phyloP scores from a whole-genome alignment of 208 protist species.

The Angomonas ambiguus region DNA sequence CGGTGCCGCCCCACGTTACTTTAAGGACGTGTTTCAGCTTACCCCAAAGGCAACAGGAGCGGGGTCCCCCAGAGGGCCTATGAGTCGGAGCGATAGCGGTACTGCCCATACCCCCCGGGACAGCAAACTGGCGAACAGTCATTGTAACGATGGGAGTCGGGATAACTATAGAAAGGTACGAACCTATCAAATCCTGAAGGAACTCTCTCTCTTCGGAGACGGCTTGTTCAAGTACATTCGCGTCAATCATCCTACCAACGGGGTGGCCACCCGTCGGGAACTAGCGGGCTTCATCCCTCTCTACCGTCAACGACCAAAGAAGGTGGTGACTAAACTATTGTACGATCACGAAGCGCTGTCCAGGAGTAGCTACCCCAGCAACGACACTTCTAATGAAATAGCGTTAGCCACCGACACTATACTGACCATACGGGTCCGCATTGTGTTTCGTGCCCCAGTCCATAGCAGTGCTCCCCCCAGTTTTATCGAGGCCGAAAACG shows the following conservation, averaged over 20 bases:
- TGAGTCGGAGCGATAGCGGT: conserved; percentile 11
- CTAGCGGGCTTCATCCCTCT: too few relatives aligned
- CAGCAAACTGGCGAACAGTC: too few relatives aligned
- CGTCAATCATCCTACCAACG: background rate
- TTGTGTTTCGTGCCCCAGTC: background rate
- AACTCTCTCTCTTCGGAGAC: conserved; percentile 31
- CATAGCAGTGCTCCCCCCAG: background rate
- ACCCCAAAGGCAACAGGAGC: background rate
- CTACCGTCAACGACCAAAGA: too few relatives aligned
- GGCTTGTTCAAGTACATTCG: conserved; percentile 22
- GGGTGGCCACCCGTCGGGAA: background rate
- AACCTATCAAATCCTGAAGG: conserved; percentile 16
- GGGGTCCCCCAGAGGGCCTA: conserved; percentile 45
- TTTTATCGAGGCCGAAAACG: background rate
- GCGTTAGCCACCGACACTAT: conserved; percentile 17
- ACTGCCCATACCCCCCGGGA: too few relatives aligned
- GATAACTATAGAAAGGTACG: background rate
- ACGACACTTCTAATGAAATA: background rate
- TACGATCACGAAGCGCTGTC: too few relatives aligned
- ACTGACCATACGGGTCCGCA: conserved; percentile 9
- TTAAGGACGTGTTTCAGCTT: conserved; percentile 20
- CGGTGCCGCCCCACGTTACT: conserved; percentile 23
- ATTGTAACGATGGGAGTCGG: background rate
- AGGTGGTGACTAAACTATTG: too few relatives aligned
- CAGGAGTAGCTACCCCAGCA: too few relatives aligned